Evolutionary conservation across 2,329 filamentous ascomycete species (phyloP), one percentile per base, ranked within the genome.

Genomic region (Scedosporium boydii): DNA sequence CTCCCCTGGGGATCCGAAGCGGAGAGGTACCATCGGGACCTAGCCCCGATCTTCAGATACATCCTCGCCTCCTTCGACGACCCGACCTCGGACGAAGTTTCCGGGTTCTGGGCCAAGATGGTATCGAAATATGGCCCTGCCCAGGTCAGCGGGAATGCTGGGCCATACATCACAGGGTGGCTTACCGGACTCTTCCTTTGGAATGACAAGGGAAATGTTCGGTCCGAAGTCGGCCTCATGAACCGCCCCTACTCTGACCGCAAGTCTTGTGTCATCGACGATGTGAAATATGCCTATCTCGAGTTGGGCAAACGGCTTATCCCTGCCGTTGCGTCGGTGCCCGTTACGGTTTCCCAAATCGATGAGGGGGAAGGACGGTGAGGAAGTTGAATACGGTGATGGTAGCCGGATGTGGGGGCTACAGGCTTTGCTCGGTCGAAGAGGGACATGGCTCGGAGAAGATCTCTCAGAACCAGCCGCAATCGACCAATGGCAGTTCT

Each of bases 21-120:
- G 0, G 65, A 64, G 0, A 61, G 65, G 9, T 78, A 77, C 53
- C 66, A 65, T 3, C 53, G 64, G 2, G 67, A 77, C 27, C 70
- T 82, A 1, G 65, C 62, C 2, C 75, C 77, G 0, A 68, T 81
- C 3, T 42, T 80, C 2, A 65, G 69, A 1, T 64, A 70, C 23
- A 76, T 82, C 60, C 63, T 81, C 3, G 63, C 59, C 0, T 70
- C 73, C 0, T 79, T 80, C 57, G 68, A 74, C 2, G 34, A 68
- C 0, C 70, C 72, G 0, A 61, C 64, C 0, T 61, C 65, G 3
- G 58, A 61, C 0, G 67, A 71, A 1, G 67, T 75, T 5, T 59
- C 68, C 0, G 62, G 69, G 1, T 80, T 80, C 65, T 80, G 77
- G 76, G 68, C 64, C 21, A 66, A 38, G 4, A 69, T 70, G 16